Conservation (phyloP, 2,329 filamentous ascomycete genomes). For the Parascedosporium putredinis region DNA sequence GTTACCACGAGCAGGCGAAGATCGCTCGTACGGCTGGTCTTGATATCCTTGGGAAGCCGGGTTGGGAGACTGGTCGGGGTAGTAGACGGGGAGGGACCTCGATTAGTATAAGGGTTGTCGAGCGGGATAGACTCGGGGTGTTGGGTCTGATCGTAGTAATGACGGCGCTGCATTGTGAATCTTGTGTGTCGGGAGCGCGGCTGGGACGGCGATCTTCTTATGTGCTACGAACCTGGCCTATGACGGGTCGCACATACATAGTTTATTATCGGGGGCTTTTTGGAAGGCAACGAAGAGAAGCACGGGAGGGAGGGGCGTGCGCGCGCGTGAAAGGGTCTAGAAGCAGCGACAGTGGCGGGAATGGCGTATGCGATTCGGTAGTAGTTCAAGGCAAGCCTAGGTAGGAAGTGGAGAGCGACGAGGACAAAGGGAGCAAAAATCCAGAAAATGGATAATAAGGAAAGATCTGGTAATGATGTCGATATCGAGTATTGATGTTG, state of each 20-base stretch:
- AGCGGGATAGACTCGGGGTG: slow-evolving; percentile 7
- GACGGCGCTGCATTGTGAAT: slow-evolving; percentile 12
- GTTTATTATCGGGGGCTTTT: neutral
- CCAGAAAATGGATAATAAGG: no score
- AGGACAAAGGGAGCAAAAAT: neutral
- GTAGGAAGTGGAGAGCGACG: neutral
- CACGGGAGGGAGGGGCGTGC: no score
- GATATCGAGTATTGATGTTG: neutral
- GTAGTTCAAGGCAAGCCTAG: no score
- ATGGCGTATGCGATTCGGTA: neutral
- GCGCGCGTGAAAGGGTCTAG: no score
- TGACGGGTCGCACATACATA: slow-evolving; percentile 1
- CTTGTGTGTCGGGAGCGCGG: slow-evolving; percentile 5
- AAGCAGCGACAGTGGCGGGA: no score
- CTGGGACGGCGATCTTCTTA: slow-evolving; percentile 6
- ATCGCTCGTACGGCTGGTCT: slow-evolving; percentile 4
- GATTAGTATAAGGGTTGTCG: slow-evolving; percentile 6
- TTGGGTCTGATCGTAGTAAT: slow-evolving; percentile 11
- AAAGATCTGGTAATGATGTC: neutral
- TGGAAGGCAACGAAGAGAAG: neutral
- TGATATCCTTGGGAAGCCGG: slow-evolving; percentile 9
- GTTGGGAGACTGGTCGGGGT: slow-evolving; percentile 11
- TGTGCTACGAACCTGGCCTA: slow-evolving; percentile 4
- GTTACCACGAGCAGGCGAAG: neutral
- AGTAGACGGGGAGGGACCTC: slow-evolving; percentile 5